phyloP scores from a whole-genome alignment of 495 filamentous ascomycete genomes.

The Lasiosphaeriaceae sp. region DNA sequence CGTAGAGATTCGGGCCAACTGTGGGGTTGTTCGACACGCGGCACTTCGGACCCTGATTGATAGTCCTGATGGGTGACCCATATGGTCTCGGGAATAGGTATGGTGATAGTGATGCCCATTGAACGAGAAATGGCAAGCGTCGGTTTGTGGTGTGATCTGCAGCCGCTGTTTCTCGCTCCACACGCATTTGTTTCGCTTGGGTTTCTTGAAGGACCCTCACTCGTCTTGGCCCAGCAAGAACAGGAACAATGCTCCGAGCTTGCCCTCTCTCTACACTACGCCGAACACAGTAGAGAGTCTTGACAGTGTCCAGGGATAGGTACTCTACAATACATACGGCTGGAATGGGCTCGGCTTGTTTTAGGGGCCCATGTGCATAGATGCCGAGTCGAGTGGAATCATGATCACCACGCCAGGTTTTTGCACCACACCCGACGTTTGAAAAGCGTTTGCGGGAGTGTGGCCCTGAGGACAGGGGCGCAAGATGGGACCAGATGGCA shows the following conservation, averaged over 20 bases:
- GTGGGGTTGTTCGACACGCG: neutral
- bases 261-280: no score
- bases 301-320: no score
- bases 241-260: no score
- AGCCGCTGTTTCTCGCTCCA: neutral
- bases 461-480: neutral
- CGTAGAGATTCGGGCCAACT: neutral
- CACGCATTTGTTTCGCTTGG: constrained; percentile 3
- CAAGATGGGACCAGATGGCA: constrained; percentile 7
- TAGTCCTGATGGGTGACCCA: neutral
- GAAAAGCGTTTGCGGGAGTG: constrained; percentile 17
- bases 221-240: neutral
- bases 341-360: neutral
- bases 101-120: neutral
- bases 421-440: constrained; percentile 9
- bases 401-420: neutral
- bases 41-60: neutral
- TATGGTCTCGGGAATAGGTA: neutral
- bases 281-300: no score
- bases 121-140: no score
- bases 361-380: neutral
- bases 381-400: neutral
- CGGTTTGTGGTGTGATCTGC: no score
- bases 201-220: constrained; percentile 9
- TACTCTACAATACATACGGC: no score